Conservation (phyloP, 2,329 filamentous ascomycete genomes). For the Cladobotryum mycophilum region DNA sequence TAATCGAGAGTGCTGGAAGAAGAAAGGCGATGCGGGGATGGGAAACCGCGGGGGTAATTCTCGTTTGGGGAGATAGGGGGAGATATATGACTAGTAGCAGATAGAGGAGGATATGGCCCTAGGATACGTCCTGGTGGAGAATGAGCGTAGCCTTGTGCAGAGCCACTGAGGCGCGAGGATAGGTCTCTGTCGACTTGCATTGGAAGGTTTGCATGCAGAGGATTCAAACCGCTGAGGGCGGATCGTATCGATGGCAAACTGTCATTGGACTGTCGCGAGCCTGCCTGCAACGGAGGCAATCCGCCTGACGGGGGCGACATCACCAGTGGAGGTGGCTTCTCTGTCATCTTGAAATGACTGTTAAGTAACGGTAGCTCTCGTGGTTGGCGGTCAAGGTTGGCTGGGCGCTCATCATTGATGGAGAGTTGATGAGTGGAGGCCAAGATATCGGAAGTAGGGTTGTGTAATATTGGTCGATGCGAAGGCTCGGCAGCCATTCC, state of each 20-base stretch:
- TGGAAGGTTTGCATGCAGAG: conserved; percentile 22
- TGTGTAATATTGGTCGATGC: conserved; percentile 11
- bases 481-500: conserved; percentile 17
- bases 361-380: conserved; percentile 5
- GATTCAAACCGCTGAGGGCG: conserved; percentile 30
- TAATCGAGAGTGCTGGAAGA: conserved; percentile 35
- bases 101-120: conserved; percentile 26
- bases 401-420: conserved; percentile 26
- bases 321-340: conserved; percentile 14
- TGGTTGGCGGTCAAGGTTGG: conserved; percentile 7
- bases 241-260: conserved; percentile 34
- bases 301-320: conserved; percentile 23
- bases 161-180: conserved; percentile 17
- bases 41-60: conserved; percentile 37
- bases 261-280: conserved; percentile 28
- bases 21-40: conserved; percentile 41
- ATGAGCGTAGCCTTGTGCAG: conserved; percentile 22
- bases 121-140: conserved; percentile 30
- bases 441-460: conserved; percentile 23
- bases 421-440: conserved; percentile 26
- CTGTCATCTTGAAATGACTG: conserved; percentile 13
- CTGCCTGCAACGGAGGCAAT: conserved; percentile 33
- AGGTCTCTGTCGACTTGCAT: conserved; percentile 27
- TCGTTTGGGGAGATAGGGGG: conserved; percentile 48
- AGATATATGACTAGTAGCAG: conserved; percentile 25